Base-by-base conservation (phyloP, 1,284 basidiomycete genomes). In the Butyriboletus appendiculatus region DNA sequence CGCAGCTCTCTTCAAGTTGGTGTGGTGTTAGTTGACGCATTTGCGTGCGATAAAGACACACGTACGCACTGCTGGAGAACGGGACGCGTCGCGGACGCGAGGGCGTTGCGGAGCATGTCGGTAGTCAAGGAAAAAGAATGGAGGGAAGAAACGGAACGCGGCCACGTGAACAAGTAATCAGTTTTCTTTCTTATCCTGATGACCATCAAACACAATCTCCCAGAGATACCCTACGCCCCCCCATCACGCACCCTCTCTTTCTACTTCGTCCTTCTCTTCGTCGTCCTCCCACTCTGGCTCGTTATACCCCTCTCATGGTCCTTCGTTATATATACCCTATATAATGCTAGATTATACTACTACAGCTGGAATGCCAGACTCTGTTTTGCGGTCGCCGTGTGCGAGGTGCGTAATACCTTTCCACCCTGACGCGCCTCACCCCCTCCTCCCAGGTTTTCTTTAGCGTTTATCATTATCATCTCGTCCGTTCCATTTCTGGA, bases 221-320 rank as follows among this genome's bases (percentile, higher is more conserved):
- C 78, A 54, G 79, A 83, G 55, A 57, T 67, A 40, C 75, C 73
- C 32, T 62, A 67, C 40, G 64, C 67, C 0, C 64, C 67, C 7
- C 74, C 71, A 5, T 60, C 60, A 51, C 77, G 81, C 53, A 66
- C 75, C 38, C 57, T 69, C 40, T 81, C 81, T 14, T 91, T 82
- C 66, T 89, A 85, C 62, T 30, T 81, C 50, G 82, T 82, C 57
- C 70, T 90, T 42, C 56, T 86, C 56, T 62, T 77, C 49, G 64
- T 84, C 50, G 82, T 94, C 52, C 66, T 82, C n/a, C 84, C 86
- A 12, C 67, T 94, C 50, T 92, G 90, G 85, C 79, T 80, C 30
- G 71, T 85, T 35, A 78, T 84, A 6, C 89, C 91, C 10, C 60
- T 88, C 18, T 81, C 85, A 15, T 94, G 90, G 91, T 65, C 69